Conservation (phyloP, 2,329 filamentous ascomycete genomes). For the Alternaria incomplexa region DNA sequence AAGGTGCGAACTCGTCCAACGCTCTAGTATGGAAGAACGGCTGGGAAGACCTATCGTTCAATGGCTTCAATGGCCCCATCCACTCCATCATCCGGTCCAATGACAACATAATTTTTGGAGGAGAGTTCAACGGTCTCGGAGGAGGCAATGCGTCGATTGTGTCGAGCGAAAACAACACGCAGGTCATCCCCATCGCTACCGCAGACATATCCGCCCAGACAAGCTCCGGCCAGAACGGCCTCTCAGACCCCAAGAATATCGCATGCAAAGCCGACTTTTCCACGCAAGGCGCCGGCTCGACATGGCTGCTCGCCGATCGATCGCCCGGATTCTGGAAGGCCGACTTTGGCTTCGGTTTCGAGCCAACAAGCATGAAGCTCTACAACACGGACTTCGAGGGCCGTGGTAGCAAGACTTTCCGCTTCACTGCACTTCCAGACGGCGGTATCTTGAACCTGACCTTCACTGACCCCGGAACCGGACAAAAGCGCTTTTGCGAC, state of each 20-base stretch:
- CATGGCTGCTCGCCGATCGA: conserved; percentile 81
- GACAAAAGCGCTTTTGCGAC: conserved; percentile 74
- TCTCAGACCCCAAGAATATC: conserved; percentile 78
- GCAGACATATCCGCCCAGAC: conserved; percentile 74
- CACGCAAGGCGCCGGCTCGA: conserved; percentile 71
- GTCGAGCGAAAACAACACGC: conserved; percentile 70
- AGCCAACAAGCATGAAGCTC: conserved; percentile 83
- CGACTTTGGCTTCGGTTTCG: conserved; percentile 80
- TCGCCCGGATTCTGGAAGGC: conserved; percentile 83
- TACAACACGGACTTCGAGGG: conserved; percentile 87
- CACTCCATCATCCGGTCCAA: conserved; percentile 81
- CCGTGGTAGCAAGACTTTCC: conserved; percentile 85
- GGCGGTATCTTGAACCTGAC: conserved; percentile 96
- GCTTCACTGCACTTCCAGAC: conserved; percentile 83
- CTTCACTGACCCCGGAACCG: conserved; percentile 75
- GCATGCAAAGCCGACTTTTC: conserved; percentile 75
- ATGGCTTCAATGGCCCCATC: conserved; percentile 93
- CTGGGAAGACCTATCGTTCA: conserved; percentile 85
- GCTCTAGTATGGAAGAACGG: conserved; percentile 78
- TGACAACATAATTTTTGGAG: conserved; percentile 90
- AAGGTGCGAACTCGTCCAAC: conserved; percentile 80
- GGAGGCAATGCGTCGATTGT: conserved; percentile 77
- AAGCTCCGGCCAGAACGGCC: conserved; percentile 67
- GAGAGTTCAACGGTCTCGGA: conserved; percentile 84
- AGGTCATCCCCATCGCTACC: conserved; percentile 83